phyloP scores from a whole-genome alignment of 163 green algal species.

The Scenedesmus sp. region DNA sequence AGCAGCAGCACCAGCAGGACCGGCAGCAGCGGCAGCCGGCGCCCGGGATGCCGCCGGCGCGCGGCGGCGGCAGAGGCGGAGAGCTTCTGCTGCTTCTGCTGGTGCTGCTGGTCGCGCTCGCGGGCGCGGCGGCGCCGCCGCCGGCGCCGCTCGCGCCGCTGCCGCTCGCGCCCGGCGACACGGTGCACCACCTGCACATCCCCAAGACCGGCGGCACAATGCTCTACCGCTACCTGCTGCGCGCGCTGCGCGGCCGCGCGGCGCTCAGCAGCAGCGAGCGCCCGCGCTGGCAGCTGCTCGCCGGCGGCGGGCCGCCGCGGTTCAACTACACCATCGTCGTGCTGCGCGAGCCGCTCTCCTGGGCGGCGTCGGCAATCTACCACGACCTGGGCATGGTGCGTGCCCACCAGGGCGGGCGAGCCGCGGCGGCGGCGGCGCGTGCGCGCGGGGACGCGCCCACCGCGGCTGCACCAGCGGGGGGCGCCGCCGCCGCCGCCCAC shows the following conservation, averaged over 20 bases:
- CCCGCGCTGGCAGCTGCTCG: too few species aligned
- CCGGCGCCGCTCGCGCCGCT: background rate
- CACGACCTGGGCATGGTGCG: too few species aligned
- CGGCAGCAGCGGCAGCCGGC: background rate
- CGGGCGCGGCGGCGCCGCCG: background rate
- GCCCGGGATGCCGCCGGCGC: background rate
- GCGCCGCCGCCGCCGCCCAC: too few species aligned
- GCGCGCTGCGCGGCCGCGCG: constrained; percentile 10
- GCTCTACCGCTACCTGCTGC: constrained; percentile 12
- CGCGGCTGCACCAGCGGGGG: too few species aligned
- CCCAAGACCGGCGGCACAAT: constrained; percentile 16
- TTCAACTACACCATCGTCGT: too few species aligned
- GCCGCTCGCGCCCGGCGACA: constrained; percentile 9
- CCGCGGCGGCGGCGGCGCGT: too few species aligned
- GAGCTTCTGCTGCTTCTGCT: background rate
- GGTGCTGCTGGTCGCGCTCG: background rate
- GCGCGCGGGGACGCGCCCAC: too few species aligned
- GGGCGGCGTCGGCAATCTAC: too few species aligned
- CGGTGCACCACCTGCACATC: constrained; percentile 29
- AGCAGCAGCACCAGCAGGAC: constrained; percentile 6
- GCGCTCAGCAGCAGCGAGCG: constrained; percentile 19
- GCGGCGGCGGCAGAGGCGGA: too few species aligned
- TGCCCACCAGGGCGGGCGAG: too few species aligned
- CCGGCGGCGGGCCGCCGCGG: too few species aligned
- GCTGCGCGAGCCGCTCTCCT: too few species aligned